phyloP scores from a whole-genome alignment of 805 yeast genomes.

The Torulaspora maleeae region DNA sequence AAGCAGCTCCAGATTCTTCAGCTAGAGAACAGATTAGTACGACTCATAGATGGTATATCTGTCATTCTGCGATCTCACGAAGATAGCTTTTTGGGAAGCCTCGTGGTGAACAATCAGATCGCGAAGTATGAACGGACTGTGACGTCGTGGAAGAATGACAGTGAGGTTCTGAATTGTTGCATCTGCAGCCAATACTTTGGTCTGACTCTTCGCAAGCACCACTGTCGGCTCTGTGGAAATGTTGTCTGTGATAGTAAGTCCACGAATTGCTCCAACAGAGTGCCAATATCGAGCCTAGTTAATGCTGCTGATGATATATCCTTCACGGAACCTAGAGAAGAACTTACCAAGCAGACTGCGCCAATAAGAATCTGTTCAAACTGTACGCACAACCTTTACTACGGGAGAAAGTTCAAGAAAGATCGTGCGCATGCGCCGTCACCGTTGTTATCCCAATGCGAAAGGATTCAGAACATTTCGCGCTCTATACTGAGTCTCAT shows the following conservation, averaged over 20 bases:
- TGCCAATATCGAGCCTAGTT: conserved; percentile 43
- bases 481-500: conserved; percentile 37
- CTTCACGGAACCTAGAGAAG: conserved; percentile 15
- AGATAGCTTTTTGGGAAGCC: conserved; percentile 22
- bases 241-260: conserved; percentile 67
- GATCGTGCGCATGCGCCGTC: conserved; percentile 39
- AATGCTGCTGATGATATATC: conserved; percentile 28
- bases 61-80: conserved; percentile 26
- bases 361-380: conserved; percentile 58
- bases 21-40: conserved; percentile 56
- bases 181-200: conserved; percentile 59
- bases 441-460: conserved; percentile 40
- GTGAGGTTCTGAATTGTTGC: conserved; percentile 48
- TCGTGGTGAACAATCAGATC: conserved; percentile 31
- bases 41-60: conserved; percentile 36
- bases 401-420: conserved; percentile 45
- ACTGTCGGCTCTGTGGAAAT: conserved; percentile 83
- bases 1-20: conserved; percentile 50
- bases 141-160: conserved; percentile 64
- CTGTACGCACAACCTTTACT: conserved; percentile 62
- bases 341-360: conserved; percentile 26
- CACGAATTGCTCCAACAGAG: conserved; percentile 68
- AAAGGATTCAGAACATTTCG: conserved; percentile 39
- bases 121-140: conserved; percentile 44
- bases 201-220: conserved; percentile 68